Evolutionary conservation across 2,329 filamentous ascomycete species (phyloP), one percentile per base, ranked within the genome.

Genomic region (Boeremia lycopersici): DNA sequence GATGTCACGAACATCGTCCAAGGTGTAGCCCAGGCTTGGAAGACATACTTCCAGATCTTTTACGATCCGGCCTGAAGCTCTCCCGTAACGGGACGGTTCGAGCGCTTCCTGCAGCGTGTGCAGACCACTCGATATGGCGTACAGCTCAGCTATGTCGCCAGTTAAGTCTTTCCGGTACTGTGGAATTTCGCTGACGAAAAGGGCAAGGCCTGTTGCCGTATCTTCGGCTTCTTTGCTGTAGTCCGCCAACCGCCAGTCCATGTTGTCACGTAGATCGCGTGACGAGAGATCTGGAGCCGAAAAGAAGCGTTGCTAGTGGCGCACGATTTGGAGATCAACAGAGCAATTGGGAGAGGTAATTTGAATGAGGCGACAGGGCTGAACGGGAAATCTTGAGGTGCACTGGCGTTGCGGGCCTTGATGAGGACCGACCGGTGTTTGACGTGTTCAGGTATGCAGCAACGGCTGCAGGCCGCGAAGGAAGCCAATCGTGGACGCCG

Each of bases 91-190:
- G 26, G 74, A 72, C 52, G 76, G 68, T 12, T 74, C 71, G 28
- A 81, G 69, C 26, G 78, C 69, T 44, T 74, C 74, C 36, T 82
- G 76, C 34, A 86, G 71, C 36, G 73, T 73, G 40, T 78, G 78
- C 23, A 87, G 73, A 8, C 74, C 76, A 42, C 78, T 76, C 51
- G 81, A 82, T 66, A 86, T 81, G 46, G 77, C 77, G 64, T 82
- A 84, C 23, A 86, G 76, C 56, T 83, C 78, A 49, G 80, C 78
- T 47, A 86, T 81, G 26, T 82, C 70, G 29, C 75, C 75, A 23
- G 82, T 82, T 61, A 86, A 82, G 38, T 83, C 79, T 29, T 79
- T 77, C 30, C 79, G 75, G 62, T 80, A 73, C 47, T 82, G 76
- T 7, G 81, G 79, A 43, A 86, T 77, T 60, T 78, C 76, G 51